These are phyloP conservation scores for Cyberlindnera mrakii DNA, from an alignment of 805 yeast genomes.

Conservation along the genomic window DNA sequence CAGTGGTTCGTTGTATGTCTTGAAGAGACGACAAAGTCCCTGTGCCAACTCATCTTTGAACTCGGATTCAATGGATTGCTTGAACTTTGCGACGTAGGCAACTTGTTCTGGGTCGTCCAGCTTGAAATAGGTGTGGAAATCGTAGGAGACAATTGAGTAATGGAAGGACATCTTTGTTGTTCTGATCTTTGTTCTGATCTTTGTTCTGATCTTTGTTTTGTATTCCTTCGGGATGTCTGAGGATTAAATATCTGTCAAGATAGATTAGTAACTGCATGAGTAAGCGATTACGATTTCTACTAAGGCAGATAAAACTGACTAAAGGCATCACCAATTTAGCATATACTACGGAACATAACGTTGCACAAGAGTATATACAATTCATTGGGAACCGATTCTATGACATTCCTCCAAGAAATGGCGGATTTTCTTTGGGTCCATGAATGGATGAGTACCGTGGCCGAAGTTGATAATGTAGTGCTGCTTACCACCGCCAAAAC, in stretches of 20 bases:
- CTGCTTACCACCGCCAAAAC: slow-evolving; percentile 92
- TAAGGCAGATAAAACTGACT: too few relatives aligned
- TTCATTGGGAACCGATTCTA: slow-evolving; percentile 53
- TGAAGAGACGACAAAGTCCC: slow-evolving; percentile 37
- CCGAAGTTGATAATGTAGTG: slow-evolving; percentile 93
- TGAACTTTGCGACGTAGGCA: slow-evolving; percentile 30
- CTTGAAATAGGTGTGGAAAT: slow-evolving; percentile 49
- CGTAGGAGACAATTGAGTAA: slow-evolving; percentile 35
- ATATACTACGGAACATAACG: too few relatives aligned
- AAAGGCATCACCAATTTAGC: too few relatives aligned
- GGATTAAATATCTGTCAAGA: neutral
- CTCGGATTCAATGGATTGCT: slow-evolving; percentile 33
- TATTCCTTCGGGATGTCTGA: too few relatives aligned
- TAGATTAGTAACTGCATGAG: neutral
- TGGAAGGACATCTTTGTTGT: slow-evolving; percentile 11
- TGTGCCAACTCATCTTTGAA: slow-evolving; percentile 34
- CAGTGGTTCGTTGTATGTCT: slow-evolving; percentile 40
- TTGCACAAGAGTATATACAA: neutral
- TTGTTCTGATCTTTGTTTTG: neutral
- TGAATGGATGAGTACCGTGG: slow-evolving; percentile 97
- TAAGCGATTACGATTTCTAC: neutral
- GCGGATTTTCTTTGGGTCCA: slow-evolving; percentile 86
- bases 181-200: neutral
- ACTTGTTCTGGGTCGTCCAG: slow-evolving; percentile 24
- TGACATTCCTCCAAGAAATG: slow-evolving; percentile 86